Conservation (phyloP, 2,329 filamentous ascomycete species). For the Sporothrix inflata region DNA sequence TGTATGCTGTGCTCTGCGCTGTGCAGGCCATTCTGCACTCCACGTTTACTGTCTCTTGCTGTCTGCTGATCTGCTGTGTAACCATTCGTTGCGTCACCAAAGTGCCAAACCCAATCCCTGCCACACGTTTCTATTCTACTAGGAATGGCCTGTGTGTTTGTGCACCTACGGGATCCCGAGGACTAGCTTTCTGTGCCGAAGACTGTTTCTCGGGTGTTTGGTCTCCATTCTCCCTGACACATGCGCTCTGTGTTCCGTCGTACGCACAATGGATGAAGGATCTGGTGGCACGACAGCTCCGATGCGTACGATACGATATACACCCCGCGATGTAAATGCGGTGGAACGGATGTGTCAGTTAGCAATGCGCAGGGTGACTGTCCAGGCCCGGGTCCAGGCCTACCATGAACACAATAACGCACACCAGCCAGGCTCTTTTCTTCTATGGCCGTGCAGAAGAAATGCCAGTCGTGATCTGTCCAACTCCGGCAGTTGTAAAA, state of each 20-base stretch:
- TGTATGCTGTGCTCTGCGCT: background rate
- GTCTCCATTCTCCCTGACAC: background rate
- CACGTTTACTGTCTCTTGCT: background rate
- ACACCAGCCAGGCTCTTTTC: background rate
- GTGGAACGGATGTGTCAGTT: background rate
- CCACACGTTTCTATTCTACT: background rate
- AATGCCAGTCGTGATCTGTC: background rate
- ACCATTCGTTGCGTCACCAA: background rate
- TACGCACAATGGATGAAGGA: background rate
- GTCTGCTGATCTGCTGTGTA: background rate
- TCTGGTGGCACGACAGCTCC: background rate
- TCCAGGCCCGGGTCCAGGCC: background rate
- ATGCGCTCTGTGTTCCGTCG: background rate
- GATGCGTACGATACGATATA: background rate
- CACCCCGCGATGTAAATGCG: background rate
- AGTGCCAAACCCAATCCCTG: slow-evolving; percentile 17
- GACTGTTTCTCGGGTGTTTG: background rate
- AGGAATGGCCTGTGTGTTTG: background rate
- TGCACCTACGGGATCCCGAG: background rate
- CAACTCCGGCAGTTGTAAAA: background rate
- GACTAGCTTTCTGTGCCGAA: background rate
- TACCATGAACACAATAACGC: background rate
- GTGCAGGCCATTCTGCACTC: background rate
- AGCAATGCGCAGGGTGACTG: background rate
- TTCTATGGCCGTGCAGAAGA: background rate